Evolutionary conservation across 441 rosid genomes (phyloP), one percentile per base, ranked within the genome.

Genomic region (Erodium texanum): DNA sequence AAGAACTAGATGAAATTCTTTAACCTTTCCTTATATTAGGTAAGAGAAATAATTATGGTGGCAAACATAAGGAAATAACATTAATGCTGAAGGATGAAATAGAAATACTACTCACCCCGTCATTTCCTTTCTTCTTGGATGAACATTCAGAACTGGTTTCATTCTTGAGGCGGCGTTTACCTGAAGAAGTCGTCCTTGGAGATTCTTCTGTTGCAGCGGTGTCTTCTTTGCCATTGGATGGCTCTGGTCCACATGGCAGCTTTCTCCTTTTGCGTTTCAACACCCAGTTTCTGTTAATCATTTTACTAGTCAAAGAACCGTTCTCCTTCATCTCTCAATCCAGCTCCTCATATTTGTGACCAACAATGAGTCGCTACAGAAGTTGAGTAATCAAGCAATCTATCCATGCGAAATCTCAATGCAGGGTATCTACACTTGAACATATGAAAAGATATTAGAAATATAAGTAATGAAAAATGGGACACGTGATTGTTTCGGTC

Each of bases 231-330:
- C 83, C 85, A 75, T 84, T 84, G 70, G 89, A 68, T 56, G 74
- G 65, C 77, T 86, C 82, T 29, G 86, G 83, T 70, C 87, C 92
- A 79, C 80, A 77, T 4, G 89, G 86, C 69, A 88, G 83, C 76
- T 85, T 93, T 89, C 97, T 87, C 70, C 99, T 82, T 79, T 96
- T 96, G 75, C 96, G 90, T 89, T 96, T 96, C 89, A 93, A 78
- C 71, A 87, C 97, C 93, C 98, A 93, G 77, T 96, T 89, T 70
- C 96, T 83, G 68, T 87, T 86, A 70, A 89, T 84, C 85, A 88
- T 83, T 82, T 82, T 85, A 78, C 84, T 83, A 56, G 84, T 71
- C 34, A 85, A 78, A 52, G 87, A 85, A 80, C 83, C 48, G 70
- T 64, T 79, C 74, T 85, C 90, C 80, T 86, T 87, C 96, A 92